Conservation (phyloP, 2,329 filamentous ascomycete genomes). For the Colletotrichum limetticola region DNA sequence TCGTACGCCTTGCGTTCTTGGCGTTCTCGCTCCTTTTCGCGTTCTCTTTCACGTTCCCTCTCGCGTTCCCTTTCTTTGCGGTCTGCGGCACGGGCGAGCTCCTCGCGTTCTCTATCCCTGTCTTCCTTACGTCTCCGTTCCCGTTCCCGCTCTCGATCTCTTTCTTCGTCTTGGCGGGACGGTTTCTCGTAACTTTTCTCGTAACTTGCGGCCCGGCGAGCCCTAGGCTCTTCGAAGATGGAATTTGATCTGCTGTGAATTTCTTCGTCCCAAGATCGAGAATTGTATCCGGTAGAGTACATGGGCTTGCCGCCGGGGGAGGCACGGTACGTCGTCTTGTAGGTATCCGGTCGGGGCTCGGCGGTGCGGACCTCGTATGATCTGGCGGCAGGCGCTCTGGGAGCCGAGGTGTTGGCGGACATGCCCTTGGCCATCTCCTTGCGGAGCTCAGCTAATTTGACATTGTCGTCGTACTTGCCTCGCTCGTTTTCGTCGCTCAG, state of each 20-base stretch:
- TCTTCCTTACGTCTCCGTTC: conserved; percentile 39
- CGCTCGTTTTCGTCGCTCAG: conserved; percentile 82
- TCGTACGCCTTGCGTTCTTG: conserved; percentile 38
- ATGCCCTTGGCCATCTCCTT: conserved; percentile 59
- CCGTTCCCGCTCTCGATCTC: conserved; percentile 48
- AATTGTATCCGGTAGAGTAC: conserved; percentile 47
- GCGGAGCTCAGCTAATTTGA: conserved; percentile 73
- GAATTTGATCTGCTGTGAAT: conserved; percentile 46
- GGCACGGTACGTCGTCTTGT: conserved; percentile 46
- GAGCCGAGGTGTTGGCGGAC: conserved; percentile 52
- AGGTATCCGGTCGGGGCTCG: conserved; percentile 57
- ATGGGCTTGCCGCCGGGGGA: conserved; percentile 44
- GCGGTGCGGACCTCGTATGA: conserved; percentile 62
- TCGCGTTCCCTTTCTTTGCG: conserved; percentile 29
- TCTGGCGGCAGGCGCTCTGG: conserved; percentile 51
- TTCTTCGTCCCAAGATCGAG: conserved; percentile 61
- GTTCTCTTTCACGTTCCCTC: conserved; percentile 25
- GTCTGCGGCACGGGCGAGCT: neutral
- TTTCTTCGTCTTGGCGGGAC: conserved; percentile 54
- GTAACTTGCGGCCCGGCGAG: conserved; percentile 61
- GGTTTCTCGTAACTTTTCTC: conserved; percentile 60
- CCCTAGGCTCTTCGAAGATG: conserved; percentile 54
- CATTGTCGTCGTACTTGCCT: conserved; percentile 80
- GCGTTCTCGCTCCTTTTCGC: conserved; percentile 30
- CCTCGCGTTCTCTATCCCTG: conserved; percentile 36